phyloP scores from a whole-genome alignment of 1,139 yeast species.

The Magnusiomyces clavatus region DNA sequence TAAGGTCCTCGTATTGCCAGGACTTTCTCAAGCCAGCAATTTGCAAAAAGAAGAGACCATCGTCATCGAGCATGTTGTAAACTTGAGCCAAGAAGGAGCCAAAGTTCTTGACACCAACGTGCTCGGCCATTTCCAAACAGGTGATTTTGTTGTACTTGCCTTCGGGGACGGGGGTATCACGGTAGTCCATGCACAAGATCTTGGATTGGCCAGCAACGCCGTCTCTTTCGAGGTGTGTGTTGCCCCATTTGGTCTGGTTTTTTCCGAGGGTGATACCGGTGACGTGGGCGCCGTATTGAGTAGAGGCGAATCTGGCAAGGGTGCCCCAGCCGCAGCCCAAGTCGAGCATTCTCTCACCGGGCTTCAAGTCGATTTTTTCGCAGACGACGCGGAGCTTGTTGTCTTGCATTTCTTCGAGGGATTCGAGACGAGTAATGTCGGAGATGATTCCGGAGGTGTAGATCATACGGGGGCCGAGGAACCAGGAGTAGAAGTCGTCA shows the following conservation, averaged over 20 bases:
- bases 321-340: conserved; percentile 98
- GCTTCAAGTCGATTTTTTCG: conserved; percentile 68
- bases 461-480: conserved; percentile 90
- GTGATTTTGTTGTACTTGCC: conserved; percentile 82
- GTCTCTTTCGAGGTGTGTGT: conserved; percentile 55
- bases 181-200: conserved; percentile 79
- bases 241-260: conserved; percentile 91
- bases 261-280: conserved; percentile 87
- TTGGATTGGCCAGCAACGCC: conserved; percentile 68
- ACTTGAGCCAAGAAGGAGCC: conserved; percentile 70
- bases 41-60: conserved; percentile 80
- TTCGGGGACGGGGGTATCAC: conserved; percentile 75
- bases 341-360: conserved; percentile 72
- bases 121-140: conserved; percentile 94
- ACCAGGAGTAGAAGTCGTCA: conserved; percentile 92
- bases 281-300: conserved; percentile 75
- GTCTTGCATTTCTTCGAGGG: conserved; percentile 83
- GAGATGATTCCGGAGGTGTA: conserved; percentile 82
- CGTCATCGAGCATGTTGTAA: conserved; percentile 81
- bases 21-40: conserved; percentile 85
- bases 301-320: conserved; percentile 75
- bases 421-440: conserved; percentile 63
- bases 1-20: conserved; percentile 92
- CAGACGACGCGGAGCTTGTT: conserved; percentile 83
- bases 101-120: conserved; percentile 87